phyloP scores from a whole-genome alignment of 2,329 filamentous ascomycete genomes.

The Botrytis elliptica region DNA sequence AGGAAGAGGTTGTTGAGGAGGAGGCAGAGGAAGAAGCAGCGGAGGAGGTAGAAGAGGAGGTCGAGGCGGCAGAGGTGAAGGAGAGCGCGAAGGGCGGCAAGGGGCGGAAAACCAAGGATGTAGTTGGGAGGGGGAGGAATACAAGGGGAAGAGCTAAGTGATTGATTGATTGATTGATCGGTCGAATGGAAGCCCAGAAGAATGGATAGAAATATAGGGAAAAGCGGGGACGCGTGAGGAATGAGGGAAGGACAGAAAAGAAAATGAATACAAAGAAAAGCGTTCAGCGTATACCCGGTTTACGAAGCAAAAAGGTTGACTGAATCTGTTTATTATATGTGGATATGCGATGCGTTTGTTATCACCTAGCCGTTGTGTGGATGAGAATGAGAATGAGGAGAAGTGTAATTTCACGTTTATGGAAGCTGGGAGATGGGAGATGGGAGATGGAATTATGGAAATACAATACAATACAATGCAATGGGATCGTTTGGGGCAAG shows the following conservation, averaged over 20 bases:
- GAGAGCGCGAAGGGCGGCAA: background rate
- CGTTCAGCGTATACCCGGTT: background rate
- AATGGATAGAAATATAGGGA: background rate
- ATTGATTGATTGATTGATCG: too few relatives aligned
- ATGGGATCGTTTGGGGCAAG: background rate
- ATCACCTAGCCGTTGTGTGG: background rate
- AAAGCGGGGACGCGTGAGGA: background rate
- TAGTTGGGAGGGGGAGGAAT: background rate
- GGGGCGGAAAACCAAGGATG: background rate
- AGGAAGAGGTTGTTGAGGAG: background rate
- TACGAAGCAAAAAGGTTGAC: background rate
- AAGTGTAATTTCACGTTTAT: background rate
- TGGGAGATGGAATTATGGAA: background rate
- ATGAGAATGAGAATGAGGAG: background rate
- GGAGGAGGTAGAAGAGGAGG: background rate
- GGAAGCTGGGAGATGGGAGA: background rate
- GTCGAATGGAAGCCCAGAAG: background rate
- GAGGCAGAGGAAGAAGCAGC: background rate
- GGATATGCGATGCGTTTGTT: background rate
- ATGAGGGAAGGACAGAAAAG: background rate
- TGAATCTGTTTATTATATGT: background rate
- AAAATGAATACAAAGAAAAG: background rate
- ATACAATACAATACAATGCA: background rate
- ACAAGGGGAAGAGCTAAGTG: conserved; percentile 11
- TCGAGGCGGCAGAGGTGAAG: background rate